phyloP scores from a whole-genome alignment of 1,284 basidiomycete genomes.

The Cystobasidium sp. region DNA sequence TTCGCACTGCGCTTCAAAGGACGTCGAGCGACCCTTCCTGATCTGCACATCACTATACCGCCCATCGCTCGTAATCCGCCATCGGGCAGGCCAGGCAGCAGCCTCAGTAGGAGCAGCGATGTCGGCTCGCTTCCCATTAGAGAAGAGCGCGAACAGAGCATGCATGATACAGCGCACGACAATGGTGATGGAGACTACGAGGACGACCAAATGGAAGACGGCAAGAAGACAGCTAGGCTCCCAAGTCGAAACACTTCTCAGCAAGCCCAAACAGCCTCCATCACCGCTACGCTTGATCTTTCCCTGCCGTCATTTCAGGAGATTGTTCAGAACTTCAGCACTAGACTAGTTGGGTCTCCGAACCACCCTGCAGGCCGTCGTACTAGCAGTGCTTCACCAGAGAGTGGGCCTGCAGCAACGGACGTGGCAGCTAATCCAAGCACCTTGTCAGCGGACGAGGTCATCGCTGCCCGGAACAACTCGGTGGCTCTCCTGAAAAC shows the following conservation, averaged over 20 bases:
- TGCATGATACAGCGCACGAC: not conserved
- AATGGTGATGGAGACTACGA: not conserved
- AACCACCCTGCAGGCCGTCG: not conserved
- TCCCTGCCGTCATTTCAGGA: conserved; percentile 25
- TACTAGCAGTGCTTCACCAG: not conserved
- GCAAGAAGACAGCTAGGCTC: conserved; percentile 23
- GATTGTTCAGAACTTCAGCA: conserved; percentile 11
- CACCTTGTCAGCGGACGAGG: not conserved
- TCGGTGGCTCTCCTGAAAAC: not conserved
- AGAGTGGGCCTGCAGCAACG: not conserved
- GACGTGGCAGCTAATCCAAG: not conserved
- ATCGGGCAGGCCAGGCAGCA: not conserved
- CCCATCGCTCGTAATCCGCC: not conserved
- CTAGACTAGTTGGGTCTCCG: conserved; percentile 9
- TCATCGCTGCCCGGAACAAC: conserved; percentile 7
- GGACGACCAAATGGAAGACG: conserved; percentile 8
- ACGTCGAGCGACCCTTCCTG: conserved; percentile 29
- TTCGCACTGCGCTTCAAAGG: not conserved
- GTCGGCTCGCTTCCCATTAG: not conserved
- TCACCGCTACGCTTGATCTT: not conserved
- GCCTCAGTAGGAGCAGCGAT: not conserved
- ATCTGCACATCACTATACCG: conserved; percentile 35
- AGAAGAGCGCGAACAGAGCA: not conserved
- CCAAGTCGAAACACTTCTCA: not conserved
- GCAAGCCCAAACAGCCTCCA: not conserved